Percentiles rank a stretch among this genome's conserved stretches.
Conservation (phyloP, 768 basidiomycete species). For the Tulasnella sp. region DNA sequence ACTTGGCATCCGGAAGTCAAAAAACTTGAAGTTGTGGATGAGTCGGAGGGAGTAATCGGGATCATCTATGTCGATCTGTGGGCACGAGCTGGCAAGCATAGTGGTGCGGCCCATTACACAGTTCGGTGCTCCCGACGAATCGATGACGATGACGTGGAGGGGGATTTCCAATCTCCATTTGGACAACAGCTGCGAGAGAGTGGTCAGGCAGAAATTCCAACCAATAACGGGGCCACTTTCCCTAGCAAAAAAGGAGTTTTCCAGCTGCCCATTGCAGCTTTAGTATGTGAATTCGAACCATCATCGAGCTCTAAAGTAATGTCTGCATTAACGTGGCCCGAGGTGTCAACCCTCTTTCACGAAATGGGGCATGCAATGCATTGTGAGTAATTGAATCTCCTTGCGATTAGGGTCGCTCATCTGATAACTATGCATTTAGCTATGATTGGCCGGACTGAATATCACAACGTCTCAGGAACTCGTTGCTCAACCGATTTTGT, state of each 20-base stretch:
- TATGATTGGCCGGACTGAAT: slow-evolving; percentile 95
- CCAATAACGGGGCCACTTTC: slow-evolving; percentile 39
- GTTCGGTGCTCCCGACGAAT: slow-evolving; percentile 86
- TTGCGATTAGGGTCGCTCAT: background rate
- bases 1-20: slow-evolving; percentile 81
- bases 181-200: slow-evolving; percentile 30
- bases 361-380: slow-evolving; percentile 99
- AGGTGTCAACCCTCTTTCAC: slow-evolving; percentile 88
- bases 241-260: slow-evolving; percentile 53
- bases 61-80: slow-evolving; percentile 95
- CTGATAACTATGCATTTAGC: slow-evolving; percentile 44
- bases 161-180: slow-evolving; percentile 40
- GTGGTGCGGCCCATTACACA: slow-evolving; percentile 94
- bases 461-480: slow-evolving; percentile 95
- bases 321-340: slow-evolving; percentile 76
- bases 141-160: slow-evolving; percentile 73
- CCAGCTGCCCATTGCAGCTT: slow-evolving; percentile 83
- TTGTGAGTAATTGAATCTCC: slow-evolving; percentile 44
- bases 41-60: slow-evolving; percentile 73
- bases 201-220: slow-evolving; percentile 38
- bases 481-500: slow-evolving; percentile 98
- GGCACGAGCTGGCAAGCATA: slow-evolving; percentile 67
- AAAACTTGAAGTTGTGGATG: slow-evolving; percentile 88
- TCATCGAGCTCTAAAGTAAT: slow-evolving; percentile 49
- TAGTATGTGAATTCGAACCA: slow-evolving; percentile 74